Base-by-base conservation (phyloP, 2,329 filamentous ascomycete genomes). In the Plenodomus tracheiphilus region DNA sequence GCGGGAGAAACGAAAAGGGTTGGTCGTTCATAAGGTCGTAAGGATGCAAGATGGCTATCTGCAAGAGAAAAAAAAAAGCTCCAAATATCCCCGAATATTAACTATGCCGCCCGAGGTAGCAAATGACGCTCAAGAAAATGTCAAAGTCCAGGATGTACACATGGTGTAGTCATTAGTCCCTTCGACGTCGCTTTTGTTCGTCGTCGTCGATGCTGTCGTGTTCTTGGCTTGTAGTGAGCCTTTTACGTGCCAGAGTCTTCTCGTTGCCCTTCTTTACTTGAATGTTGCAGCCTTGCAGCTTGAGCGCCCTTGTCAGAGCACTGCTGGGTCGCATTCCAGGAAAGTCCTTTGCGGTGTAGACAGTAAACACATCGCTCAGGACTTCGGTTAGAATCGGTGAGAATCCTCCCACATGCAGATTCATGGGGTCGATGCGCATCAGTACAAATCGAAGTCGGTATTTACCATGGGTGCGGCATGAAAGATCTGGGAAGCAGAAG, bases 201-300 rank as follows among this genome's bases (percentile, higher is more conserved):
- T 71, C 66, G 37, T 70, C 69, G n/a, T 70, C 69, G 18, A 67
- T 65, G 17, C 74, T 68, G 20, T 76, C 74, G 22, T 74, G 72
- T 41, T 74, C 73, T 49, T 72, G 70, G 42, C 70, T 74, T 22
- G 63, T 62, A 30, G 67, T 69, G 9, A 69, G 58, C 35, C 70
- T 64, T 49, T 74, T 74, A 38, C 77, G 69, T 37, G 76, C 74
- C 51, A 73, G 50, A 15, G 75, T 75, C 70, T 83, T 85, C 50
- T 91, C 87, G 58, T 89, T 91, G 13, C 89, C 89, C 68, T 93
- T 94, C 75, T 93, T 93, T 54, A 93, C 89, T 30, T 89, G 89
- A 53, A 94, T 91, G 41, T 91, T 85, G 63, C 89, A 89, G 3
- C 89, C 89, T 72, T 93, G 89, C 62, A 88, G 80, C 69, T 90